A percentile compares a stretch with the other conserved stretches of the same genome.
Evolutionary conservation across 352 stramenopile genomes (phyloP).

Genomic region (Phytophthora europaea): DNA sequence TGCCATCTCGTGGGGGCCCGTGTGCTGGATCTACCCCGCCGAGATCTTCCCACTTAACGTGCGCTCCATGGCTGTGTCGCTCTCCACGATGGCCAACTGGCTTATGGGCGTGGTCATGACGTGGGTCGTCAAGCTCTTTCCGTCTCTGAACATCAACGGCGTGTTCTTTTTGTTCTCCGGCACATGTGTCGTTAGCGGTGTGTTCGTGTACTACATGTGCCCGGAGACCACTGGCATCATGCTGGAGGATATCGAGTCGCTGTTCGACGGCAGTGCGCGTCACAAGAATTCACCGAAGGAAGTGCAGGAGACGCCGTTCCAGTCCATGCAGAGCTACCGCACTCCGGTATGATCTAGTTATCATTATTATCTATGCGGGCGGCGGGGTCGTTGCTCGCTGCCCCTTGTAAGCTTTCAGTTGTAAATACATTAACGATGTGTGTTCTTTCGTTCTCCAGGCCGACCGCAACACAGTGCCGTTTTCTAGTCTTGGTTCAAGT

Average conservation of each 20-base stretch:
- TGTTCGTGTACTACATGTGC: constrained; percentile 63
- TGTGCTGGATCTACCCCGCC: constrained; percentile 54
- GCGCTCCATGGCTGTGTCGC: constrained; percentile 55
- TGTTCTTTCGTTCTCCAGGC: constrained; percentile 10
- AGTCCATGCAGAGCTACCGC: constrained; percentile 36
- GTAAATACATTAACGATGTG: constrained; percentile 39
- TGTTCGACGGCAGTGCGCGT: constrained; percentile 53
- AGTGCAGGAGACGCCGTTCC: constrained; percentile 41
- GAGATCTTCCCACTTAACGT: constrained; percentile 52
- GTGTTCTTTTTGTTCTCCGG: constrained; percentile 66
- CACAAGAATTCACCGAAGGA: constrained; percentile 46
- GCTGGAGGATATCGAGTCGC: constrained; percentile 66
- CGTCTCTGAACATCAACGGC: constrained; percentile 54
- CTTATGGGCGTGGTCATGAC: constrained; percentile 62
- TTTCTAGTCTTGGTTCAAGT: constrained; percentile 6
- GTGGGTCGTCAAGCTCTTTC: constrained; percentile 61
- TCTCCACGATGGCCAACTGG: constrained; percentile 65
- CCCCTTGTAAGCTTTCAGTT: constrained; percentile 31
- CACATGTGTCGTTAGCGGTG: constrained; percentile 48
- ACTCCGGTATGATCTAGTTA: constrained; percentile 23
- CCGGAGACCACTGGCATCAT: constrained; percentile 61
- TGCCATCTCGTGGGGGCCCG: constrained; percentile 47
- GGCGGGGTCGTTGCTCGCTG: constrained; percentile 1
- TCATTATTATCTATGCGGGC: constrained; percentile 40
- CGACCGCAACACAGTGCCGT: constrained; percentile 9